Evolutionary conservation across 495 filamentous ascomycete genomes (phyloP), one percentile per base, ranked within the genome.

Genomic region (Talaromyces borbonicus): DNA sequence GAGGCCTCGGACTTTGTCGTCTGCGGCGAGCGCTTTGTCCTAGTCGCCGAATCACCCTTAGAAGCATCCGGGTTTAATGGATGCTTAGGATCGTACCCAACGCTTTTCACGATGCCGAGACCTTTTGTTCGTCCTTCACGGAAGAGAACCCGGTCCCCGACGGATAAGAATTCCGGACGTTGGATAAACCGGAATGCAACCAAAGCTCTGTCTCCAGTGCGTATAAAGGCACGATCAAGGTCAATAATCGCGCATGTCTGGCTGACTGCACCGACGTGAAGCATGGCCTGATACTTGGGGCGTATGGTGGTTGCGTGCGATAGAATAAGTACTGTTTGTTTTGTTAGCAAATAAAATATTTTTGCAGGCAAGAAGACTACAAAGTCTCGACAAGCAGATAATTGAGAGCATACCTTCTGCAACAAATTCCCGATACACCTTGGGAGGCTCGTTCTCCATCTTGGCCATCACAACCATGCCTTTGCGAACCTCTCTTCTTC

Each of bases 261-360:
- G 46, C 82, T 87, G 43, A 98, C 85, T 1, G 92, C 86, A 6
- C 92, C 92, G 15, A 98, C 92, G 55, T 98, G 92, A 16, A 98
- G 75, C 92, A 98, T 98, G 4, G 92, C 93, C 62, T 98, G 92
- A 57, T 98, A 98, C 55, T 90, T 90, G 5, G 86, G 88, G 60
- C 93, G 92, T 63, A 98, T 98, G 36, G 92, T 98, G n/a, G 92
- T 98, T 1, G 92, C 92, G 58, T 98, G 92, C 3, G 84, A 89
- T 6, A 98, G 73, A 49, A 98, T 98, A 5, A 98, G 75, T 3
- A 97, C 92, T 87, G 40, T 2, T 41, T 27, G 11, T 15, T 12
- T 12, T 14, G 20, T 27, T 52, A n/a, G 29, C 19, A 36, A 31
- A 18, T 31, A 15, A 25, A 12, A 9, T 22, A n/a, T 8, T n/a